Evolutionary conservation across 75 land plant species (phyloP).

Genomic region (Pseudotsuga menziesii): DNA sequence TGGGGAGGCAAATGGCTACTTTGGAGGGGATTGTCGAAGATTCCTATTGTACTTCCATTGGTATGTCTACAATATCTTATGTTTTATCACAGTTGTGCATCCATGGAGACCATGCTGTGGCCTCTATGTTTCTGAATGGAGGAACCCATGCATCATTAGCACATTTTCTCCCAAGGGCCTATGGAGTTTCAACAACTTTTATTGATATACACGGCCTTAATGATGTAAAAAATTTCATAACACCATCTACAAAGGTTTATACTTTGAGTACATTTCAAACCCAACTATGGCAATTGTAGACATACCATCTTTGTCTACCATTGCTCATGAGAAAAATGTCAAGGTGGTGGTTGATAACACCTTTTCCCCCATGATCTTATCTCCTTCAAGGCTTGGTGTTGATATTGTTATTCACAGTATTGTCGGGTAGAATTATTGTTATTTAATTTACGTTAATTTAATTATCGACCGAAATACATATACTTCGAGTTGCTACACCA

Average conservation of each 20-base stretch:
- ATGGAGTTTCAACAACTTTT: conserved; percentile 31
- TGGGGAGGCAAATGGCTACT: too few relatives aligned
- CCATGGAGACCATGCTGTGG: conserved; percentile 35
- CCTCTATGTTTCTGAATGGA: conserved; percentile 34
- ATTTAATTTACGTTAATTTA: too few relatives aligned
- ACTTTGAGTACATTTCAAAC: conserved; percentile 25
- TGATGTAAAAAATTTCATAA: conserved; percentile 6
- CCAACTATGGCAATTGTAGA: too few relatives aligned
- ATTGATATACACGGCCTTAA: conserved; percentile 14
- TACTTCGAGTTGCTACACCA: too few relatives aligned
- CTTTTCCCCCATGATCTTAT: conserved; percentile 17
- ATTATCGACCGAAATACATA: too few relatives aligned
- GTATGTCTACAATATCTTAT: too few relatives aligned
- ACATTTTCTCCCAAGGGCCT: conserved; percentile 36
- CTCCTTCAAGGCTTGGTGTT: conserved; percentile 32
- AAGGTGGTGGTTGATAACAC: conserved; percentile 11
- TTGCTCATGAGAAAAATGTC: conserved; percentile 20
- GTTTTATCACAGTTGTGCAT: conserved; percentile 25
- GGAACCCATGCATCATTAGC: conserved; percentile 33
- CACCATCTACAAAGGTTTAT: conserved; percentile 24
- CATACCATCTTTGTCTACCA: conserved; percentile 26
- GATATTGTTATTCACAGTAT: conserved; percentile 37
- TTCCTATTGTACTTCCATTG: background rate
- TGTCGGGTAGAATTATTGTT: too few relatives aligned
- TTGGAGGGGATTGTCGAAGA: too few relatives aligned